Base-by-base conservation (phyloP, 2,329 filamentous ascomycete species). In the Trichoderma arundinaceum region DNA sequence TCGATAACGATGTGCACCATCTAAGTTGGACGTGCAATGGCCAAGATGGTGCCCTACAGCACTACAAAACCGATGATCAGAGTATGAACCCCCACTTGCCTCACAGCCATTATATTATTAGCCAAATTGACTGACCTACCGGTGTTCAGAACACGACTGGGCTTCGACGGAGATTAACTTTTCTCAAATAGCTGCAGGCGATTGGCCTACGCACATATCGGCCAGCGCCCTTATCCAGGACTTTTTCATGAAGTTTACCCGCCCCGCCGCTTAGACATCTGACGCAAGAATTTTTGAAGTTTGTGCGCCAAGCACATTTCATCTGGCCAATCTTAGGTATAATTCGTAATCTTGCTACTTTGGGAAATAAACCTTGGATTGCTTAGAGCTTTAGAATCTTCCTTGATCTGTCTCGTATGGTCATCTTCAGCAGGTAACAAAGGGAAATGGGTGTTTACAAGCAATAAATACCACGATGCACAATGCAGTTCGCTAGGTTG, bases 161-260 rank as follows among this genome's bases (percentile, higher is more conserved):
- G 77, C 81, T 5, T 81, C 80, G 22, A 81, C 77, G 4, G 76
- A 79, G 53, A 74, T 76, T 53, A 83, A 82, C 69, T 76, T 82
- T 62, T 80, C 79, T 7, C 79, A 81, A 69, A 69, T 79, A 15
- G 74, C 77, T 1, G 77, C 77, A 2, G 76, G 74, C 0, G 75
- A 80, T 63, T 72, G 72, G 1, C 80, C 80, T 1, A 78, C 79
- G 5, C 75, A 79, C 44, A 78, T 83, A 19, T 71, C 80, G 46
- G 81, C 80, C 2, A 82, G 77, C 58, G 74, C 75, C 35, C 75
- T 83, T 38, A 76, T 83, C 19, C 78, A 80, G 69, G 73, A 76
- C 2, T 83, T 83, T 68, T 83, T 83, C 68, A 76, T 79, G 62
- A 69, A 69, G 28, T 78, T 76, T 54, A 74, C 73, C 1, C 67